Evolutionary conservation across 2,329 filamentous ascomycete genomes (phyloP), one percentile per base, ranked within the genome.

Genomic region (Xylaria polymorpha): DNA sequence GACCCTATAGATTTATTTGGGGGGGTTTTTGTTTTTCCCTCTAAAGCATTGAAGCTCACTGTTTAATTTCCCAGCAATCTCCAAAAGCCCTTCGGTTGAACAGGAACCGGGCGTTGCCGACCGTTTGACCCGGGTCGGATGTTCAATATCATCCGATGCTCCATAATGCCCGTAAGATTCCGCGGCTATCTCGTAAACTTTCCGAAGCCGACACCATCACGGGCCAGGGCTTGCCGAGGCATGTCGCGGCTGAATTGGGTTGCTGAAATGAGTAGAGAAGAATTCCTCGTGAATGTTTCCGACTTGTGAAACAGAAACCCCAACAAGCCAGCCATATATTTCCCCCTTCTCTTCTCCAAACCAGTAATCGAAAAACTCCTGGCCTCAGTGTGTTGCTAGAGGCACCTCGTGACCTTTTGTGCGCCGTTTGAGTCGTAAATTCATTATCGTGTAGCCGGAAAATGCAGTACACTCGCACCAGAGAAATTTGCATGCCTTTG

Each of bases 81-180:
- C n/a, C 25, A 43, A 41, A 41, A 18, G 41, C 35, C 46, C 20
- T 25, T 32, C 32, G 14, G 39, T 39, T 48, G 46, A 58, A 37
- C 58, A 44, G 55, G 46, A 58, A 37, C 58, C 63, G 67, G 58
- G 43, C 53, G 20, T 29, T 50, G 39, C 63, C 63, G 67, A 60
- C 61, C 22, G 22, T 35, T 32, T 25, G 59, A 63, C 48, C 63
- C 67, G 59, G 56, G 50, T 69, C 67, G 59, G 63, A 66, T 69
- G 67, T 66, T 69, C 53, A 22, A 50, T 55, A 69, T 66, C 48
- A 51, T 66, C 66, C 66, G 66, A 68, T 53, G 51, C 57, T 25
- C n/a, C 43, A 53, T 61, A 46, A 53, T 6, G 37, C 18, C 67
- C 67, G 53, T 62, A 56, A 66, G 46, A 63, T 66, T 39, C 59